These are phyloP conservation scores for Coemansia reversa DNA, from an alignment of 192 early-diverging fungal genomes.

Conservation along the genomic window DNA sequence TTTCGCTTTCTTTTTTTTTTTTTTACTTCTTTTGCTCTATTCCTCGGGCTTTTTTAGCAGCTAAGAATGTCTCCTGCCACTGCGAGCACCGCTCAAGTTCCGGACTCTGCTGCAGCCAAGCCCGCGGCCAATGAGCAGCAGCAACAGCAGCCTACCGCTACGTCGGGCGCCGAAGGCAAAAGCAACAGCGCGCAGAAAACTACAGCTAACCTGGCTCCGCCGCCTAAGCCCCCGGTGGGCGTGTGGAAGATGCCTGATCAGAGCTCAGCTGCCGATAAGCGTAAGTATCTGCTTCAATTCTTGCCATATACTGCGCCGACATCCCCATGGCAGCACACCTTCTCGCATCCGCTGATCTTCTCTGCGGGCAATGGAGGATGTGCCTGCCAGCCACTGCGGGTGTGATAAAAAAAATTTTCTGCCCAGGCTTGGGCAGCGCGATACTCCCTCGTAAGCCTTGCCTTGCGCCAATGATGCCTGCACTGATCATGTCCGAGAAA, in stretches of 20 bases:
- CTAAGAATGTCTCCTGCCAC: constrained; percentile 35
- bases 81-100: constrained; percentile 16
- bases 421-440: neutral
- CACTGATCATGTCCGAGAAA: neutral
- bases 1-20: constrained; percentile 8
- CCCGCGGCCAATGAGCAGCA: constrained; percentile 2
- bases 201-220: constrained; percentile 6
- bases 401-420: constrained; percentile 1
- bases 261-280: constrained; percentile 15
- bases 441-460: neutral
- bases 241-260: constrained; percentile 58
- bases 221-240: constrained; percentile 39
- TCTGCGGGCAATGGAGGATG: neutral
- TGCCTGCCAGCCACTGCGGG: neutral
- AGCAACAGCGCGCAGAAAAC: neutral
- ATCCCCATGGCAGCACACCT: neutral
- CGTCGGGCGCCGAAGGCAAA: neutral
- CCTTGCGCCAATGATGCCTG: neutral
- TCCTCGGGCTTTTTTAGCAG: constrained; percentile 9
- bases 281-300: constrained; percentile 25
- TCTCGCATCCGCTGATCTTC: neutral
- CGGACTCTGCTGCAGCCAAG: constrained; percentile 16
- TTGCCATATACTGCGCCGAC: neutral
- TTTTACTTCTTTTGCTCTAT: neutral
- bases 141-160: neutral